These are phyloP conservation scores for Ajuga chamaepitys DNA, from an alignment of 257 asterid species.

Conservation along the genomic window DNA sequence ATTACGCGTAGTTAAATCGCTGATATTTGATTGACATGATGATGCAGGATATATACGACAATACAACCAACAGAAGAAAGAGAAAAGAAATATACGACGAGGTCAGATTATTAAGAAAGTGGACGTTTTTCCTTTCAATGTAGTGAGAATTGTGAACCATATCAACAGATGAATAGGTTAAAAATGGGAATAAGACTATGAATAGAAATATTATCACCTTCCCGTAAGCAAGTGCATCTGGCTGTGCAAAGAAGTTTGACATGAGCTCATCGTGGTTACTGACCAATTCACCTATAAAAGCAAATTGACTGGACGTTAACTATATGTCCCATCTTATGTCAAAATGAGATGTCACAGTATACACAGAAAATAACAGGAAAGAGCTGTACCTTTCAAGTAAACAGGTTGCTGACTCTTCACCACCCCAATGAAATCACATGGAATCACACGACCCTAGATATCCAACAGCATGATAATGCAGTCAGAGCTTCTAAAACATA, in stretches of 20 bases:
- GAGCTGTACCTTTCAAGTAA: conserved; percentile 65
- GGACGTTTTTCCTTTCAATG: not conserved
- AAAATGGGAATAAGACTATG: not conserved
- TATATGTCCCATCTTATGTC: not conserved
- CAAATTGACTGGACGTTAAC: conserved; percentile 13
- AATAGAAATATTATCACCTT: conserved; percentile 42
- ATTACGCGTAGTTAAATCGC: conserved; percentile 21
- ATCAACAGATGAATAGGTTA: not conserved
- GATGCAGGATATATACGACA: not conserved
- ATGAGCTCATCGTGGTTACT: conserved; percentile 97
- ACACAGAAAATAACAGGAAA: conserved; percentile 8
- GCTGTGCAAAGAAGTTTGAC: conserved; percentile 99
- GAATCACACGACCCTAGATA: conserved; percentile 93
- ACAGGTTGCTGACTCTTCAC: conserved; percentile 96
- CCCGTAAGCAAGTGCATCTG: conserved; percentile 98
- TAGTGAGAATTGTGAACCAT: too few relatives aligned
- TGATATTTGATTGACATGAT: not conserved
- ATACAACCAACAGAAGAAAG: too few relatives aligned
- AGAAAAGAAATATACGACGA: not conserved
- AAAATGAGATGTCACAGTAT: not conserved
- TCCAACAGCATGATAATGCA: conserved; percentile 18
- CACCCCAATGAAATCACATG: conserved; percentile 97
- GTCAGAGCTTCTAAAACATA: conserved; percentile 12
- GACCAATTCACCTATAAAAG: conserved; percentile 78
- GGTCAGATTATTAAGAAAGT: not conserved